Percentiles rank a stretch among this genome's conserved stretches.
These are phyloP conservation scores for Erucastrum elatum DNA, from an alignment of 345 rosid species.

Conservation along the genomic window DNA sequence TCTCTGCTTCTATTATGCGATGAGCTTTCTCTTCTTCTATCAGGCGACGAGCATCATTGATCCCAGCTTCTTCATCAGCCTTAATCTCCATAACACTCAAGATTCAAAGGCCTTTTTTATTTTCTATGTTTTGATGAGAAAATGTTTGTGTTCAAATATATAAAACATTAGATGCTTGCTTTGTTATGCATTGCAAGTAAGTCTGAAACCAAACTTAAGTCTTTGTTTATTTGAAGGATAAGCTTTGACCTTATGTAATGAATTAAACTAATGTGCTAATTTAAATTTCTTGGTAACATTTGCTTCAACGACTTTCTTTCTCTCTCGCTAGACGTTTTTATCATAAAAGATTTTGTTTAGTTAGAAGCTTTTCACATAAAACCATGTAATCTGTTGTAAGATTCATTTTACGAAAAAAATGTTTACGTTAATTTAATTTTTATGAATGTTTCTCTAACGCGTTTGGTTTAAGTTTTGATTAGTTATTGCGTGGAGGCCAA, in stretches of 20 bases:
- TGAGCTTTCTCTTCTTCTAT: constrained; percentile 17
- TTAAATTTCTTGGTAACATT: not conserved
- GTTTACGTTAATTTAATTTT: not conserved
- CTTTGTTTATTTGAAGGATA: constrained; percentile 23
- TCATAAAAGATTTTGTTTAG: not conserved
- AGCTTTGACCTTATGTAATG: constrained; percentile 26
- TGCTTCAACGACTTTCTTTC: constrained; percentile 3
- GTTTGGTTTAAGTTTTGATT: not conserved
- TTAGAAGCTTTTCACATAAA: not conserved
- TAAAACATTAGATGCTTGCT: not conserved
- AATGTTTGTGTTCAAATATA: not conserved
- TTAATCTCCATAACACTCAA: constrained; percentile 27
- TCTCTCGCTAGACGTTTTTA: not conserved
- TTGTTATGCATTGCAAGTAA: constrained; percentile 8
- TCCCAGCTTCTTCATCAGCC: constrained; percentile 32
- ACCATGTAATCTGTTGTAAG: not conserved
- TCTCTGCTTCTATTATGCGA: constrained; percentile 3
- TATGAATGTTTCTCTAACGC: not conserved
- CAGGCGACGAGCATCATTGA: not conserved
- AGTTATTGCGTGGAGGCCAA: constrained; percentile 12
- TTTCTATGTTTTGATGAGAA: constrained; percentile 2
- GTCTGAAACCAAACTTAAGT: constrained; percentile 13
- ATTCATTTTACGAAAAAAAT: not conserved
- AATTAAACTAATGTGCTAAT: not conserved
- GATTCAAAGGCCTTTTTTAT: not conserved